Conservation (phyloP, 495 filamentous ascomycete species). For the Cetradonia linearis region DNA sequence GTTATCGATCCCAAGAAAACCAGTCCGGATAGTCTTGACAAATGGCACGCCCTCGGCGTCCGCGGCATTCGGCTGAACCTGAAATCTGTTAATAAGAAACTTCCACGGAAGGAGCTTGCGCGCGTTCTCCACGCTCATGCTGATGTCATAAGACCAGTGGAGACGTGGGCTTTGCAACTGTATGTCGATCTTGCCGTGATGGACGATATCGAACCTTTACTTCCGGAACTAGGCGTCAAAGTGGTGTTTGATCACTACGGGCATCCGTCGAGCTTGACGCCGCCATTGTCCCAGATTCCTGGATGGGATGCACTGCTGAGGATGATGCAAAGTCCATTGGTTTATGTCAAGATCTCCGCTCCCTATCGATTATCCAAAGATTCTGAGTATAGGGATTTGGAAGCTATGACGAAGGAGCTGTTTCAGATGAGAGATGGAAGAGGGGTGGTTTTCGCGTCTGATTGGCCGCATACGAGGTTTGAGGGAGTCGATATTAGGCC, state of each 20-base stretch:
- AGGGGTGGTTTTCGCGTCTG: neutral
- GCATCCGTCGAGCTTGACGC: neutral
- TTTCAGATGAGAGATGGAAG: neutral
- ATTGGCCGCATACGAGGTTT: conserved; percentile 3
- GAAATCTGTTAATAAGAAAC: neutral
- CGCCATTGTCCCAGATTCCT: neutral
- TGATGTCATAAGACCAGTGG: neutral
- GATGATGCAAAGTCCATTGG: neutral
- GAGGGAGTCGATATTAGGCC: neutral
- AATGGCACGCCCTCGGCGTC: conserved; percentile 1
- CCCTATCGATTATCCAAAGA: conserved; percentile 2
- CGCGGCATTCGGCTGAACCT: neutral
- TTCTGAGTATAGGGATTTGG: neutral
- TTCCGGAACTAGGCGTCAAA: neutral
- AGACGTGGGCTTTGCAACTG: neutral
- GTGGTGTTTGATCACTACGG: conserved; percentile 1
- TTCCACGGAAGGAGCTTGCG: neutral
- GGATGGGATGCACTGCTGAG: neutral
- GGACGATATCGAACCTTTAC: neutral
- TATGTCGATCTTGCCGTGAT: neutral
- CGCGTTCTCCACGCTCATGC: neutral
- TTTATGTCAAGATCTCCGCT: conserved; percentile 1
- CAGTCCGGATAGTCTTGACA: neutral
- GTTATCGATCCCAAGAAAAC: neutral
- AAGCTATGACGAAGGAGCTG: neutral